These are phyloP conservation scores for Pleurotus eryngii DNA, from an alignment of 768 basidiomycete genomes.

Conservation along the genomic window DNA sequence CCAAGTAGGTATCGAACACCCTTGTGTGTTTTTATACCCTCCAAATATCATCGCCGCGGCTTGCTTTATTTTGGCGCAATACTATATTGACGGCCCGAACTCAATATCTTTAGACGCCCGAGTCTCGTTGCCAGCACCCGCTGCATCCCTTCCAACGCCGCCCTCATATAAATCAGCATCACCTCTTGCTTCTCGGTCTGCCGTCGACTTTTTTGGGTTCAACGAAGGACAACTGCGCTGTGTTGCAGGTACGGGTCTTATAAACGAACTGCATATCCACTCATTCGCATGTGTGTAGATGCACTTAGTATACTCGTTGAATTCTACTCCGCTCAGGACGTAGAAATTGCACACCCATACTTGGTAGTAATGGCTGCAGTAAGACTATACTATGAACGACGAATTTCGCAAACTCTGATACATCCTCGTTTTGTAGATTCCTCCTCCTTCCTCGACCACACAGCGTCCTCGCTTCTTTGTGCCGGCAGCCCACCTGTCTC, in stretches of 20 bases:
- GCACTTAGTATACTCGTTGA: constrained; percentile 64
- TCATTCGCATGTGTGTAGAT: constrained; percentile 35
- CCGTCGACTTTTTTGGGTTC: constrained; percentile 64
- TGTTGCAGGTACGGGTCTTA: constrained; percentile 51
- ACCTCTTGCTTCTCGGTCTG: constrained; percentile 66
- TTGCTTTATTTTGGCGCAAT: constrained; percentile 75
- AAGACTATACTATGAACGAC: constrained; percentile 21
- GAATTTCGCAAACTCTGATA: background rate
- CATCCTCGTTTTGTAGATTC: constrained; percentile 33
- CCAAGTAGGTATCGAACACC: constrained; percentile 72
- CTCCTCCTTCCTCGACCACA: constrained; percentile 38
- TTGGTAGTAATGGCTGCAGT: constrained; percentile 49
- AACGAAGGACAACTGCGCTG: constrained; percentile 52
- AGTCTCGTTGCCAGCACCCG: constrained; percentile 66
- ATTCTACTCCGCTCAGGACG: constrained; percentile 67
- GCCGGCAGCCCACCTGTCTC: constrained; percentile 30
- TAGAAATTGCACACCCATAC: constrained; percentile 42
- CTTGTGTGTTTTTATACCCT: constrained; percentile 63
- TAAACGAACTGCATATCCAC: background rate
- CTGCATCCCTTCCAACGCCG: constrained; percentile 76
- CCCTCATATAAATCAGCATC: constrained; percentile 74
- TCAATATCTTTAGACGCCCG: constrained; percentile 73
- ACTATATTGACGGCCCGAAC: constrained; percentile 67
- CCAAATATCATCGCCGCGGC: constrained; percentile 73
- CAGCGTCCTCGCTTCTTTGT: constrained; percentile 36